Percentiles rank a stretch among this genome's conserved stretches.
Conservation (phyloP, 768 basidiomycete species). For the Paxillus ammoniavirescens region DNA sequence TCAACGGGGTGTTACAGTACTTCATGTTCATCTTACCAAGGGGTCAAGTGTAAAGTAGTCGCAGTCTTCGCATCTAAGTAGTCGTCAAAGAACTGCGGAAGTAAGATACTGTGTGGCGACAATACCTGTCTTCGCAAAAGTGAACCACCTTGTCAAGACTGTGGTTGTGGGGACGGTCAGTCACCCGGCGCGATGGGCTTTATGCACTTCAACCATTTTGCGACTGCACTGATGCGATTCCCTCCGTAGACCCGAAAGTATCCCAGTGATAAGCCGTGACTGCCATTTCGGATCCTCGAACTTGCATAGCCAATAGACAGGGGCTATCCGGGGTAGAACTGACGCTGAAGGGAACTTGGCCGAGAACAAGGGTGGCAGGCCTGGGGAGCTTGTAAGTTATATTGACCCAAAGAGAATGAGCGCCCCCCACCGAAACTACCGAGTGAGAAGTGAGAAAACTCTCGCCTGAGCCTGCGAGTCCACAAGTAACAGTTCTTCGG, state of each 20-base stretch:
- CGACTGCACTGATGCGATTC: slow-evolving; percentile 37
- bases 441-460: too few species aligned
- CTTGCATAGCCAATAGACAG: slow-evolving; percentile 38
- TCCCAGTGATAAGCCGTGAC: too few species aligned
- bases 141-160: slow-evolving; percentile 48
- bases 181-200: slow-evolving; percentile 45
- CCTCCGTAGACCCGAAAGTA: slow-evolving; percentile 48
- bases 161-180: slow-evolving; percentile 48
- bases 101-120: background rate
- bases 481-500: too few species aligned
- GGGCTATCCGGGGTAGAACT: too few species aligned
- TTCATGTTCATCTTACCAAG: slow-evolving; percentile 37
- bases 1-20: too few species aligned
- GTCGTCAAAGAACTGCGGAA: background rate
- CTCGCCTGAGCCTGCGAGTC: too few species aligned
- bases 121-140: slow-evolving; percentile 51
- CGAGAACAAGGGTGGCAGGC: slow-evolving; percentile 42
- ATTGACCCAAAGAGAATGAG: background rate
- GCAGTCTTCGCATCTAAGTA: slow-evolving; percentile 49
- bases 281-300: slow-evolving; percentile 7
- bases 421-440: slow-evolving; percentile 41
- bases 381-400: slow-evolving; percentile 19
- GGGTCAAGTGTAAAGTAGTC: slow-evolving; percentile 59
- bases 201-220: slow-evolving; percentile 50
- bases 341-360: too few species aligned